A percentile compares a stretch with the other conserved stretches of the same genome.
Evolutionary conservation across 805 yeast species (phyloP).

Genomic region (Wickerhamomyces queroliae): DNA sequence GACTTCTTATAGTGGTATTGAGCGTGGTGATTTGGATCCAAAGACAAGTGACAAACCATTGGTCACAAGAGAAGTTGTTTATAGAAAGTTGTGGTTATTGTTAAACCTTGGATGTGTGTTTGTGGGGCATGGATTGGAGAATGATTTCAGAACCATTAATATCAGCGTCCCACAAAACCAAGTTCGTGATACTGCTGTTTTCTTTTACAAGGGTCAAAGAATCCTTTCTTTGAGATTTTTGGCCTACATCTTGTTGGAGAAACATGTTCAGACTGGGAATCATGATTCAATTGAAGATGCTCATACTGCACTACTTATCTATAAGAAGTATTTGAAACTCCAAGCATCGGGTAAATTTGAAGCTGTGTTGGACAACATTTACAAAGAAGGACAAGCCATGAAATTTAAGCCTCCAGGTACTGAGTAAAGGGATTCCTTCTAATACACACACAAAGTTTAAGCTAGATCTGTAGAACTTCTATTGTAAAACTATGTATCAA

Average conservation of each 20-base stretch:
- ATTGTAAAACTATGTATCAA: neutral
- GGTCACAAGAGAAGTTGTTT: slow-evolving; percentile 77
- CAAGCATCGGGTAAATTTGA: slow-evolving; percentile 54
- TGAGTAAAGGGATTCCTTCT: no score
- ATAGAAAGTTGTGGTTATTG: slow-evolving; percentile 84
- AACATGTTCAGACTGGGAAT: slow-evolving; percentile 82
- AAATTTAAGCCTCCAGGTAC: slow-evolving; percentile 24
- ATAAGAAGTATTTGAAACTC: slow-evolving; percentile 65
- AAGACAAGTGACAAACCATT: slow-evolving; percentile 55
- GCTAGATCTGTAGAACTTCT: neutral
- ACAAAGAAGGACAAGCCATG: slow-evolving; percentile 50
- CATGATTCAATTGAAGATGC: slow-evolving; percentile 99
- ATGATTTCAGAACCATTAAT: slow-evolving; percentile 91
- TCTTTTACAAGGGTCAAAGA: slow-evolving; percentile 73
- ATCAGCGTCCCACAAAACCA: slow-evolving; percentile 81
- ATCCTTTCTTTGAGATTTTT: slow-evolving; percentile 79
- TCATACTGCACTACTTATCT: slow-evolving; percentile 71
- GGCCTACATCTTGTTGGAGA: slow-evolving; percentile 70
- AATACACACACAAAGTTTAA: neutral
- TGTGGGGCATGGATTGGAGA: slow-evolving; percentile 90
- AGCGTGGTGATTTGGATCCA: slow-evolving; percentile 84
- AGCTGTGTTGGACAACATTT: slow-evolving; percentile 55
- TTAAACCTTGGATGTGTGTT: slow-evolving; percentile 85
- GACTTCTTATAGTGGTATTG: slow-evolving; percentile 91
- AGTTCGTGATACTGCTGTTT: slow-evolving; percentile 82